Percentiles rank a stretch among this genome's conserved stretches.
phyloP scores from a whole-genome alignment of 108 stramenopile genomes.

The Mayamaea pseudoterrestris region DNA sequence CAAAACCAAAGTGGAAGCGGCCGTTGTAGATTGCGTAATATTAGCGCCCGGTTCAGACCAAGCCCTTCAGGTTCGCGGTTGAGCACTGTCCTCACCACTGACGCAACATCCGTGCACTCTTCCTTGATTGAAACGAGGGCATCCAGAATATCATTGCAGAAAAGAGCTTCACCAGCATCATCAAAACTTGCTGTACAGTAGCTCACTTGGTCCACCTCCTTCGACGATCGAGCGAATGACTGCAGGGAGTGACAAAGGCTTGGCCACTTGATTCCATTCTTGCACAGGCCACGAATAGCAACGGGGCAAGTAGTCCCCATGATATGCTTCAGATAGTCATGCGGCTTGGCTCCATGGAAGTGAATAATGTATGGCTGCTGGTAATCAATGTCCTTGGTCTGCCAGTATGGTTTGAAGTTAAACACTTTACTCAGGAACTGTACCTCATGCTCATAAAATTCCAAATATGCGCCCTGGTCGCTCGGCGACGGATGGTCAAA shows the following conservation, averaged over 20 bases:
- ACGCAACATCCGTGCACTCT: too few relatives aligned
- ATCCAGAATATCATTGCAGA: background rate
- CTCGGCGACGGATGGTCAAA: constrained; percentile 6
- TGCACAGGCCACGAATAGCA: constrained; percentile 1
- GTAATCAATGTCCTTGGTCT: background rate
- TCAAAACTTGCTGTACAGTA: constrained; percentile 1
- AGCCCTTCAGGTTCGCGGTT: too few relatives aligned
- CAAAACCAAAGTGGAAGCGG: too few relatives aligned
- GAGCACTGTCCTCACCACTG: too few relatives aligned
- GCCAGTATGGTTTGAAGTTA: constrained; percentile 13
- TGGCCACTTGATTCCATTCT: background rate
- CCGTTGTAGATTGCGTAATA: too few relatives aligned
- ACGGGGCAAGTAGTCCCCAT: constrained; percentile 2
- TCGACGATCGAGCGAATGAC: background rate
- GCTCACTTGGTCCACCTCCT: background rate
- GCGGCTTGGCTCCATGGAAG: constrained; percentile 12
- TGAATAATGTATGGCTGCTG: constrained; percentile 1
- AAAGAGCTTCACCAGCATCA: background rate
- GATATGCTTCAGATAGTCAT: constrained; percentile 7
- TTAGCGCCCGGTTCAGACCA: too few relatives aligned
- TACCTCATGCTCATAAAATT: constrained; percentile 5
- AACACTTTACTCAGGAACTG: background rate
- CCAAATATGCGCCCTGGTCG: constrained; percentile 12
- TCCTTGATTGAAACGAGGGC: too few relatives aligned
- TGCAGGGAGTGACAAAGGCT: background rate